These are phyloP conservation scores for Dictyostelium purpureum DNA, from an alignment of 78 protist genomes.

Conservation along the genomic window DNA sequence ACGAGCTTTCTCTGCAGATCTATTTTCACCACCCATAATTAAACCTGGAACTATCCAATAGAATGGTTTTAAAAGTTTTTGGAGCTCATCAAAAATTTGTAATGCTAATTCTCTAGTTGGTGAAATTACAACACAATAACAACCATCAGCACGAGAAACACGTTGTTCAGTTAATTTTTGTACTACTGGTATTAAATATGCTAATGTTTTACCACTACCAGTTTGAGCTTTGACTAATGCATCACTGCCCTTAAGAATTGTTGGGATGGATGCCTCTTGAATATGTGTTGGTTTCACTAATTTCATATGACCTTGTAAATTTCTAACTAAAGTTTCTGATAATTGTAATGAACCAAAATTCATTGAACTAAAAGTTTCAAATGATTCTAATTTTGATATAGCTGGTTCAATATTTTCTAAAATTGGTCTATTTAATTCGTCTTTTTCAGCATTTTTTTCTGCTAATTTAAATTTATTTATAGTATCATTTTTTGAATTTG, in stretches of 20 bases:
- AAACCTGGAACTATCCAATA: constrained; percentile 87
- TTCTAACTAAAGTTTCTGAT: neutral
- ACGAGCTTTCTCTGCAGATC: constrained; percentile 92
- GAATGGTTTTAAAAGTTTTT: constrained; percentile 52
- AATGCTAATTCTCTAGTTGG: constrained; percentile 95
- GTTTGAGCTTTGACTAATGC: constrained; percentile 86
- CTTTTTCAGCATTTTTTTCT: neutral
- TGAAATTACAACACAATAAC: constrained; percentile 80
- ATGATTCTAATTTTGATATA: neutral
- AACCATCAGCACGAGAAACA: constrained; percentile 72
- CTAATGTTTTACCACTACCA: constrained; percentile 96
- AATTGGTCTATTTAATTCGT: constrained; percentile 32
- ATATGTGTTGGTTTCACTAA: constrained; percentile 50
- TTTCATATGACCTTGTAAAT: constrained; percentile 36
- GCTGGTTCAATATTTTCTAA: neutral
- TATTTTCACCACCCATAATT: constrained; percentile 93
- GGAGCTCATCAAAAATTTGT: constrained; percentile 84
- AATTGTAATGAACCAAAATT: constrained; percentile 24
- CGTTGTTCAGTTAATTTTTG: constrained; percentile 57
- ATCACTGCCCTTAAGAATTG: constrained; percentile 33
- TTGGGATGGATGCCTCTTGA: constrained; percentile 47
- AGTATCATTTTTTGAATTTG: neutral
- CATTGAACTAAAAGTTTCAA: constrained; percentile 22
- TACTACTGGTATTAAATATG: constrained; percentile 91
- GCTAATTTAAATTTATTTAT: constrained; percentile 14